Evolutionary conservation across 2,329 filamentous ascomycete genomes (phyloP).

Genomic region (Claviceps purpurea): DNA sequence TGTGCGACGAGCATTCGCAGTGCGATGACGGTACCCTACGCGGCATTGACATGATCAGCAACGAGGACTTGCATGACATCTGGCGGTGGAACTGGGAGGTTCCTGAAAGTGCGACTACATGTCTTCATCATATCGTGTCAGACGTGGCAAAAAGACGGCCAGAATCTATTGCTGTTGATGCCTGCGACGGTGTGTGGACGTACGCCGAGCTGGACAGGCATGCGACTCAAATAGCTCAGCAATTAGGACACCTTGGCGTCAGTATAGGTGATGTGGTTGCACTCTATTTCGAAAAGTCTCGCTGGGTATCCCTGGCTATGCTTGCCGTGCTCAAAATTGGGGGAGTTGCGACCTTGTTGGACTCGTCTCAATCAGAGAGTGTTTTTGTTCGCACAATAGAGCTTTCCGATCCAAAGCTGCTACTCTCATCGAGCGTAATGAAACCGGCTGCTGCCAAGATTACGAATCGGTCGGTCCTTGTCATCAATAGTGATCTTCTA

Average conservation of each 20-base stretch:
- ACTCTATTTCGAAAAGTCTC: constrained; percentile 14
- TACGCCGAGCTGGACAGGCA: constrained; percentile 11
- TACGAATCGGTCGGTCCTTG: background rate
- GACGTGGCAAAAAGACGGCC: background rate
- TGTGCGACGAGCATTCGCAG: background rate
- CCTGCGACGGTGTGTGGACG: constrained; percentile 14
- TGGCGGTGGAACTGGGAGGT: constrained; percentile 3
- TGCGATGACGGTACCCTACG: background rate
- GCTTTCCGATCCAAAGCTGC: background rate
- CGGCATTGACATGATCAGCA: background rate
- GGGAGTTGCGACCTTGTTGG: constrained; percentile 11
- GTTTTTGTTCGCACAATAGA: background rate
- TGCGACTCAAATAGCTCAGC: constrained; percentile 9
- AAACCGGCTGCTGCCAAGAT: background rate
- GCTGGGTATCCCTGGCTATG: constrained; percentile 12
- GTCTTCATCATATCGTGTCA: background rate
- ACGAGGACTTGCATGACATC: constrained; percentile 1
- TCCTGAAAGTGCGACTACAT: background rate
- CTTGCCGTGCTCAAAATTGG: constrained; percentile 15
- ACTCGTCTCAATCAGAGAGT: background rate
- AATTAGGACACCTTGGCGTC: constrained; percentile 2
- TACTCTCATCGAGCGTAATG: background rate
- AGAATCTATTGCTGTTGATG: constrained; percentile 1
- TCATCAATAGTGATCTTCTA: background rate
- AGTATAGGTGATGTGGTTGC: constrained; percentile 9